Evolutionary conservation across 495 filamentous ascomycete genomes (phyloP).

Genomic region (Neohortaea acidophila): DNA sequence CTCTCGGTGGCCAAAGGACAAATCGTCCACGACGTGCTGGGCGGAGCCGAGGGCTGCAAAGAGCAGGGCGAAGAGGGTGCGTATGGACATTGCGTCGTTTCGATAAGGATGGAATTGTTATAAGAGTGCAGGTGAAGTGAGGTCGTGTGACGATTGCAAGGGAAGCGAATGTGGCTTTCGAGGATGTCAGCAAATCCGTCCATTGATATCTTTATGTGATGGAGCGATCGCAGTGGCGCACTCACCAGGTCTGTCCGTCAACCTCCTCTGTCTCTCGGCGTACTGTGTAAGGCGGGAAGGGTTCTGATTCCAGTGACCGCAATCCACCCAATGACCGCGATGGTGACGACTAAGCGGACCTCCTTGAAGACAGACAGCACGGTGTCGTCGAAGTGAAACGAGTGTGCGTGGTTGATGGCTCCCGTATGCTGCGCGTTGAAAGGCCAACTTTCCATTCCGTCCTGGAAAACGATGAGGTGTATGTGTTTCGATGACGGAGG

Average conservation of each 20-base stretch:
- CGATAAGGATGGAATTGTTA: too few species aligned
- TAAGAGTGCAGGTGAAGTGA: too few species aligned
- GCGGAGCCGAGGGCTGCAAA: constrained; percentile 37
- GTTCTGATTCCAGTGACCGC: constrained; percentile 10
- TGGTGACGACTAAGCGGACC: constrained; percentile 28
- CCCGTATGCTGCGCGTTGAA: constrained; percentile 9
- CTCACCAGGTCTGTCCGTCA: too few species aligned
- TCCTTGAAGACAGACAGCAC: constrained; percentile 15
- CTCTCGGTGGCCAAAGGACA: constrained; percentile 60
- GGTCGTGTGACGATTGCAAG: too few species aligned
- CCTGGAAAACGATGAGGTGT: too few species aligned
- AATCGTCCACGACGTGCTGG: constrained; percentile 47
- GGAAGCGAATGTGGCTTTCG: background rate
- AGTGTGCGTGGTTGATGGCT: constrained; percentile 13
- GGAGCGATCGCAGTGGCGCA: too few species aligned
- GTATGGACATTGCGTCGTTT: background rate
- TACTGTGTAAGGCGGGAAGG: constrained; percentile 6
- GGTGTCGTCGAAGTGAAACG: constrained; percentile 11
- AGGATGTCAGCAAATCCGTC: background rate
- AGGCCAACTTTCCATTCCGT: constrained; percentile 5
- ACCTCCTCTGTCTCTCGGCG: background rate
- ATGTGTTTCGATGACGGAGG: too few species aligned
- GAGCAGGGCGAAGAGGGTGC: constrained; percentile 6
- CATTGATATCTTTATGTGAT: too few species aligned
- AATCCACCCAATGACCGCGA: constrained; percentile 16